Conservation (phyloP, 176 grass and related monocot species). For the Rhynchospora breviuscula region DNA sequence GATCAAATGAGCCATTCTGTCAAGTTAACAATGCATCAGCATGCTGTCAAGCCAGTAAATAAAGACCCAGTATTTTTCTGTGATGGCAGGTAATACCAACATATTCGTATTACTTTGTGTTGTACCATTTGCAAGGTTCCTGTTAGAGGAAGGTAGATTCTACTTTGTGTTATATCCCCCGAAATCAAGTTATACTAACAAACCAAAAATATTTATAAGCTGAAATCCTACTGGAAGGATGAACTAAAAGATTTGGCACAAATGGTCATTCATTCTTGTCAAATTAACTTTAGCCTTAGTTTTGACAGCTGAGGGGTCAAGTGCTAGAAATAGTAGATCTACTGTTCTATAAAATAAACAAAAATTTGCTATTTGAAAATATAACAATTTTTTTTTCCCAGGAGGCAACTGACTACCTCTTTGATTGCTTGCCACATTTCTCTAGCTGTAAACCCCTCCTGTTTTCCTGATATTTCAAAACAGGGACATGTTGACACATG, state of each 20-base stretch:
- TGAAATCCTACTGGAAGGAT: not conserved
- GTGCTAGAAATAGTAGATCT: not conserved
- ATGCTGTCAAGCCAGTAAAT: not conserved
- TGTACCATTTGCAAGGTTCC: not conserved
- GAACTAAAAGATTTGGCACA: not conserved
- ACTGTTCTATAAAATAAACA: not conserved
- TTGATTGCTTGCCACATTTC: conserved; percentile 88
- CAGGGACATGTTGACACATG: conserved; percentile 75
- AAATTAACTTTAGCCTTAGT: not conserved
- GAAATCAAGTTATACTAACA: not conserved
- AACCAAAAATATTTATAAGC: not conserved
- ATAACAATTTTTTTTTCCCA: not conserved
- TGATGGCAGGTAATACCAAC: not conserved
- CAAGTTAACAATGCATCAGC: conserved; percentile 19
- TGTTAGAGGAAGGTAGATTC: not conserved
- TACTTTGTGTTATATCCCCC: too few relatives aligned
- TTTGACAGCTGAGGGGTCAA: not conserved
- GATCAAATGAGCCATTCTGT: conserved; percentile 86
- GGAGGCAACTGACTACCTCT: conserved; percentile 38
- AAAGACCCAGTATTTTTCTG: not conserved
- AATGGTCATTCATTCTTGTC: not conserved
- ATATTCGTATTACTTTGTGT: not conserved
- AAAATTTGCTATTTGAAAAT: too few relatives aligned
- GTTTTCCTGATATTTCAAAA: conserved; percentile 67
- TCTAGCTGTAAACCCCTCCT: conserved; percentile 65